Conservation (phyloP, 108 stramenopile genomes). For the Bacterosira constricta region DNA sequence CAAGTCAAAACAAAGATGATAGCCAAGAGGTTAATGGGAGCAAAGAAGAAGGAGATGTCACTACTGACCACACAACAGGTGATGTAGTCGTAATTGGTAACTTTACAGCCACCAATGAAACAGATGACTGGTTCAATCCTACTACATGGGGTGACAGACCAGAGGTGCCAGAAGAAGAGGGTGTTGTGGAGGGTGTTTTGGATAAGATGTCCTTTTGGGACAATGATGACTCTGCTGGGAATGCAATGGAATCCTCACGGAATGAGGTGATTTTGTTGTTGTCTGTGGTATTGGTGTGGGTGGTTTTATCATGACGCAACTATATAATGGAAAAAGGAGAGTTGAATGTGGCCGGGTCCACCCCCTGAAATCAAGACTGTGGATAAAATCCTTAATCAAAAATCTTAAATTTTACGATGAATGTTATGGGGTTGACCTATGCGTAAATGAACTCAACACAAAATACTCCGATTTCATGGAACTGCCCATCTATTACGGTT, state of each 20-base stretch:
- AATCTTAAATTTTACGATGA: neutral
- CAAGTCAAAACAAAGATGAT: neutral
- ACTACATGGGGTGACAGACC: neutral
- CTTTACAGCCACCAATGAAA: neutral
- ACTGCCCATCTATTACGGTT: no score
- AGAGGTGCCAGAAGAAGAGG: neutral
- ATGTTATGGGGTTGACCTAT: no score
- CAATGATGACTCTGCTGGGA: neutral
- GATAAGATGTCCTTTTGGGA: neutral
- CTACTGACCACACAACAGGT: neutral
- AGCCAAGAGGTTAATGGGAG: neutral
- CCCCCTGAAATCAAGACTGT: neutral
- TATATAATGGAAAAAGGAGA: neutral
- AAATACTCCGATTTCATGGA: no score
- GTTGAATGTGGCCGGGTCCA: neutral
- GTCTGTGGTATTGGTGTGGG: neutral
- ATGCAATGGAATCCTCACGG: neutral
- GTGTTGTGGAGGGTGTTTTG: neutral
- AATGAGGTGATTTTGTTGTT: neutral
- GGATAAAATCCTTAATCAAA: neutral
- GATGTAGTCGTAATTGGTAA: neutral
- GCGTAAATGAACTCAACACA: no score
- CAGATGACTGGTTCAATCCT: neutral
- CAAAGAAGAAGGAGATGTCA: neutral
- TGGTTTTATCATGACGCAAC: neutral